Evolutionary conservation across 2,329 filamentous ascomycete genomes (phyloP).

Genomic region (Trichoderma aggressivum): DNA sequence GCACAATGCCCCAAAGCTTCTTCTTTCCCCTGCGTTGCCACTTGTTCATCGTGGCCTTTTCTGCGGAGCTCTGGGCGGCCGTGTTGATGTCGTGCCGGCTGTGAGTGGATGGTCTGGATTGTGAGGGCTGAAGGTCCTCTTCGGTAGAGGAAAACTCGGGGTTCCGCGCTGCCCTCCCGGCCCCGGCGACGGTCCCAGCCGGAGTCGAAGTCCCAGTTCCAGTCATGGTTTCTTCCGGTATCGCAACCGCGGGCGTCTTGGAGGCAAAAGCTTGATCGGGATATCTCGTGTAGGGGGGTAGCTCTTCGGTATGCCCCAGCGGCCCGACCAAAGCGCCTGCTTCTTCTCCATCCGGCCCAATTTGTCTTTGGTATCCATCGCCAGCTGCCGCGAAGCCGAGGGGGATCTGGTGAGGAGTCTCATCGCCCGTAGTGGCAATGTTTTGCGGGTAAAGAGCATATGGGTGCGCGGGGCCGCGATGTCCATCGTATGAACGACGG

Average conservation of each 20-base stretch:
- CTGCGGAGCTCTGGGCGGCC: constrained; percentile 41
- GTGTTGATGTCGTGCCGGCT: constrained; percentile 56
- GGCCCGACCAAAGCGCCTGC: constrained; percentile 82
- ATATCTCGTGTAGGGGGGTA: constrained; percentile 89
- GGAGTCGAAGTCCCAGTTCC: neutral
- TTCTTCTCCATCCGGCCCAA: constrained; percentile 81
- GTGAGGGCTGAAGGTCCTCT: constrained; percentile 51
- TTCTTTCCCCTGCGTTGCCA: constrained; percentile 54
- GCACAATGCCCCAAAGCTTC: constrained; percentile 57
- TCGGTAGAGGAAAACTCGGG: constrained; percentile 59
- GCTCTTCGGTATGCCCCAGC: constrained; percentile 83
- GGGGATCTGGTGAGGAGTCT: constrained; percentile 50
- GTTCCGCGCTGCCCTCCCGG: constrained; percentile 59
- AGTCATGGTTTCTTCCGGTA: constrained; percentile 22
- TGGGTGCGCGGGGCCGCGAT: constrained; percentile 68
- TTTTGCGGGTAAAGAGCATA: constrained; percentile 86
- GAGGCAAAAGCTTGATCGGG: constrained; percentile 66
- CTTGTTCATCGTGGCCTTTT: constrained; percentile 48
- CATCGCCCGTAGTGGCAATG: constrained; percentile 53
- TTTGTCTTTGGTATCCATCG: constrained; percentile 65
- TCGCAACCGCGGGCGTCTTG: constrained; percentile 41
- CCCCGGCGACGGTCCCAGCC: constrained; percentile 45
- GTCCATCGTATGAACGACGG: constrained; percentile 18
- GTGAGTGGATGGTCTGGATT: constrained; percentile 48
- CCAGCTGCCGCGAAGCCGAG: constrained; percentile 71